Percentiles rank a stretch among this genome's conserved stretches.
Evolutionary conservation across 805 yeast genomes (phyloP).

Genomic region (Starmerella apis): DNA sequence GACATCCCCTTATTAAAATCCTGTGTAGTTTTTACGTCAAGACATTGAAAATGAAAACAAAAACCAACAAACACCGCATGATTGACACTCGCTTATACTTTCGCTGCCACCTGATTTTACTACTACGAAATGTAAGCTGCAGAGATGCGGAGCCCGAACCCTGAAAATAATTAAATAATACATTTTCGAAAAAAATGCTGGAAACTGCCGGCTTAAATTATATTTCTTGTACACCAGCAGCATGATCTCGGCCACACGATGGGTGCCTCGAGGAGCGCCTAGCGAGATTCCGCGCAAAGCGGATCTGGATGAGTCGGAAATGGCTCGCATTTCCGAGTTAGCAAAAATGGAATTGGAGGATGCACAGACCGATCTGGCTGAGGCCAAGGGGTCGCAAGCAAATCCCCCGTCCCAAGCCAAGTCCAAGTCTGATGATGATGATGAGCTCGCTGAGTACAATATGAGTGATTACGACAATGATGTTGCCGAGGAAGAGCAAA

Average conservation of each 20-base stretch:
- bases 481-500: constrained; percentile 45
- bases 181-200: background rate
- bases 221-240: background rate
- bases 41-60: too few species aligned
- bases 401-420: constrained; percentile 18
- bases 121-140: too few species aligned
- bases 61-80: too few species aligned
- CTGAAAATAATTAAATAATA: constrained; percentile 19
- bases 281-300: constrained; percentile 84
- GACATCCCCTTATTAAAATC: too few species aligned
- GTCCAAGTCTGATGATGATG: constrained; percentile 36
- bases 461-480: constrained; percentile 35
- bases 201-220: background rate
- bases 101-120: too few species aligned
- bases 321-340: constrained; percentile 78
- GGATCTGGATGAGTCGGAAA: constrained; percentile 81
- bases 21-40: too few species aligned
- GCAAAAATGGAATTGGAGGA: constrained; percentile 75
- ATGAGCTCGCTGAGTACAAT: constrained; percentile 41
- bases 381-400: constrained; percentile 31
- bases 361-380: constrained; percentile 54
- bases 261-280: constrained; percentile 96
- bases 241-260: constrained; percentile 68
- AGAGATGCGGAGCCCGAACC: constrained; percentile 6
- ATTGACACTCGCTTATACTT: too few species aligned